A percentile compares a stretch with the other conserved stretches of the same genome.
Evolutionary conservation across 306 rosid species (phyloP).

Genomic region (Begonia masoniana): DNA sequence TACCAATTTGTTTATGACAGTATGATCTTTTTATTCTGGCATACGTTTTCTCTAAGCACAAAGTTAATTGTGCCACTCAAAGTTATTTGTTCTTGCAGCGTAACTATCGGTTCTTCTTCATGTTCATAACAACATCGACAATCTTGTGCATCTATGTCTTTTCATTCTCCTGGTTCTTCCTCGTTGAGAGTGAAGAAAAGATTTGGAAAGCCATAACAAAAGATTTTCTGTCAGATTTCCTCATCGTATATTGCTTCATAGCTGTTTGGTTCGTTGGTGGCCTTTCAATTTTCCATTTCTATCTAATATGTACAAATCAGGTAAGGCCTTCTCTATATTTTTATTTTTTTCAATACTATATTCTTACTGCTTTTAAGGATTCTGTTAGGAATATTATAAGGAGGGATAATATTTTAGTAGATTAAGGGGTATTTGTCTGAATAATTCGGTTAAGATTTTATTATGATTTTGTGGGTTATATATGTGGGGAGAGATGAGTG

Average conservation of each 20-base stretch:
- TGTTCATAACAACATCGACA: conserved; percentile 83
- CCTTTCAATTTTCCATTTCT: conserved; percentile 80
- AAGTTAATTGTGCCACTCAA: not conserved
- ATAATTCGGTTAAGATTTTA: too few relatives aligned
- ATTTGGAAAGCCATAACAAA: conserved; percentile 27
- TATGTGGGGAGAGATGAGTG: too few relatives aligned
- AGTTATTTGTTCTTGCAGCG: conserved; percentile 53
- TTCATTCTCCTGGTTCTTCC: conserved; percentile 44
- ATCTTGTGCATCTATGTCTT: conserved; percentile 69
- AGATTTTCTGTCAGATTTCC: conserved; percentile 53
- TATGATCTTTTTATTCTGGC: not conserved
- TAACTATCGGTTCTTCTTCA: conserved; percentile 81
- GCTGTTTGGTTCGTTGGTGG: conserved; percentile 97
- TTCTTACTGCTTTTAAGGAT: too few relatives aligned
- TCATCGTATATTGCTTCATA: conserved; percentile 59
- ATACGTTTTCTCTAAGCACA: not conserved
- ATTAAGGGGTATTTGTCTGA: too few relatives aligned
- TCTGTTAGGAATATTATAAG: too few relatives aligned
- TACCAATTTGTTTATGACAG: not conserved
- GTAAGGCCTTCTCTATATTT: conserved; percentile 18
- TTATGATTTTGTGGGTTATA: too few relatives aligned
- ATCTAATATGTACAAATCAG: conserved; percentile 82
- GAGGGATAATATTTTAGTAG: too few relatives aligned
- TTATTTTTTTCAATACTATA: too few relatives aligned
- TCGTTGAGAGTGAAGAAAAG: conserved; percentile 11